Evolutionary conservation across 2,329 filamentous ascomycete genomes (phyloP).

Genomic region (Pseudogymnoascus sp.): DNA sequence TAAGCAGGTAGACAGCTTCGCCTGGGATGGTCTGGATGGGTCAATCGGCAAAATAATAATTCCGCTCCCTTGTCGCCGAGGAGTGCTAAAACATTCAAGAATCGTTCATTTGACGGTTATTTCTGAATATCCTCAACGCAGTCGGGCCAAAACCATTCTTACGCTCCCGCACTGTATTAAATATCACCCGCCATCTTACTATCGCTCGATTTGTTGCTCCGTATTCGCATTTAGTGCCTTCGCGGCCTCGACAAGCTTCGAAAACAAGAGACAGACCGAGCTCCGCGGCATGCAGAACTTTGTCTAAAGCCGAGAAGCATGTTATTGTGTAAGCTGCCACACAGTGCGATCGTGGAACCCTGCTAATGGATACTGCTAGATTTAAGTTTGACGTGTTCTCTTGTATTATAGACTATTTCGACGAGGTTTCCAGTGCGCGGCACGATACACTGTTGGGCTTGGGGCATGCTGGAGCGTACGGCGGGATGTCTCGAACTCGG

Average conservation of each 20-base stretch:
- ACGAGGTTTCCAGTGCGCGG: not conserved
- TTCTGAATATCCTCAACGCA: not conserved
- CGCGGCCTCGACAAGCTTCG: not conserved
- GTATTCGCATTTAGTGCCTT: not conserved
- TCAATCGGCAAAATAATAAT: slow-evolving; percentile 5
- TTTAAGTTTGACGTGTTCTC: slow-evolving; percentile 6
- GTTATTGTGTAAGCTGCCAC: slow-evolving; percentile 15
- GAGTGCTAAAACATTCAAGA: slow-evolving; percentile 8
- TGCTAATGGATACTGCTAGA: not conserved
- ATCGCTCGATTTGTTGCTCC: no score
- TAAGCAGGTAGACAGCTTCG: not conserved
- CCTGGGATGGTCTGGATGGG: not conserved
- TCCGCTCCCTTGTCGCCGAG: slow-evolving; percentile 3
- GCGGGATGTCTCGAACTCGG: slow-evolving; percentile 47
- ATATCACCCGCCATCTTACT: not conserved
- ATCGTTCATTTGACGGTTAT: slow-evolving; percentile 1
- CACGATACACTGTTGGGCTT: slow-evolving; percentile 12
- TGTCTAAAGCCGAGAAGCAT: slow-evolving; percentile 16
- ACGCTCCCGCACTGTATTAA: not conserved
- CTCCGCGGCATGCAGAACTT: slow-evolving; percentile 8
- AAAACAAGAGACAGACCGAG: not conserved
- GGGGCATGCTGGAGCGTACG: slow-evolving; percentile 51
- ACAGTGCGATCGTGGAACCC: not conserved
- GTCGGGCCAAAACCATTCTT: not conserved
- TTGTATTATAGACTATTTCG: slow-evolving; percentile 9